Base-by-base conservation (phyloP, 1,284 basidiomycete genomes). In the Crepidotus sp. region DNA sequence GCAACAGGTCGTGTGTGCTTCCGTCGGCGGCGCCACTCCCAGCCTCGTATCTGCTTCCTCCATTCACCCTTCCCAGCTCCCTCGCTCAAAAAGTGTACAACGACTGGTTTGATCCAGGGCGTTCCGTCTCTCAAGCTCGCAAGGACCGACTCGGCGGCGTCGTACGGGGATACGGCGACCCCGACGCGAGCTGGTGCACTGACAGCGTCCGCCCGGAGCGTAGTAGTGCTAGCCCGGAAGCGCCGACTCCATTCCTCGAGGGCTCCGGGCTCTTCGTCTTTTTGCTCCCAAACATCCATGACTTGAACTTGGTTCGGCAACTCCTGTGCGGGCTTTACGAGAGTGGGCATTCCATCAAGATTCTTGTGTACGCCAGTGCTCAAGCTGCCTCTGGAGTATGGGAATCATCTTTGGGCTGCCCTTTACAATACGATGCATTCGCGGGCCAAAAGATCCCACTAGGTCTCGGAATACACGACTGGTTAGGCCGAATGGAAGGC, bases 41-140 rank as follows among this genome's bases (percentile, higher is more conserved):
- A 15, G 75, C 69, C 4, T 59, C 62, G 1, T 77, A 72, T 57
- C 61, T 81, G 3, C 54, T 72, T 3, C 80, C 80, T 6, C 80
- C 80, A 0, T 75, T 81, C 50, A 61, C 78, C 4, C 54, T 72
- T 22, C 68, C 69, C 6, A 51, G 63, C 1, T 52, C 55, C 32
- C 57, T 71, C 10, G 52, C 59, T 27, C 47, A 54, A 7, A 48
- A 55, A 22, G 19, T 48, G 8, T 48, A 54, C 11, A 45, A 58
- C 36, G 46, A 65, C 32, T 80, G 79, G 79, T 41, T 55, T 17
- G 50, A 54, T 3, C 55, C 80, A 6, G 74, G 74, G 15, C 40
- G 56, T 25, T 53, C 60, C 37, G 50, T 71, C 15, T 57, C 62
- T 13, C 47, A 50, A 38, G 37, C 44, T 43, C 54, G 47, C 34